These are phyloP conservation scores for Lentinula aciculospora DNA, from an alignment of 768 basidiomycete genomes.

Conservation along the genomic window DNA sequence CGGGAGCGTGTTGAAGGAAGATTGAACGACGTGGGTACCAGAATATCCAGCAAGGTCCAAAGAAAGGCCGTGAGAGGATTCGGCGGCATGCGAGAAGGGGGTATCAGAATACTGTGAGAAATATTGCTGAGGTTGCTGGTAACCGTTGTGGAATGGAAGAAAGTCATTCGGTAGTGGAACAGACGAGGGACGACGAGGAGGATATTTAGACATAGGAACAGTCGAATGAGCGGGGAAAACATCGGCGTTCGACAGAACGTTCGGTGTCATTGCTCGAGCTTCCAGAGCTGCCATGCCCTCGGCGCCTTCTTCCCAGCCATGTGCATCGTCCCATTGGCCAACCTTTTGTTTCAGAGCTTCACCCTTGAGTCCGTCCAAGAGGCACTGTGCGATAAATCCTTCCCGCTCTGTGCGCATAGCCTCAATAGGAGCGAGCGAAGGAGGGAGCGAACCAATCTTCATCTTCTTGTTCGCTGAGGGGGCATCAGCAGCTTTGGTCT, in stretches of 20 bases:
- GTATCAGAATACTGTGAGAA: slow-evolving; percentile 22
- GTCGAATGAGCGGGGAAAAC: neutral
- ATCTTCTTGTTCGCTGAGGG: neutral
- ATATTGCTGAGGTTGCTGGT: slow-evolving; percentile 1
- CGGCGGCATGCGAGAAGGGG: slow-evolving; percentile 33
- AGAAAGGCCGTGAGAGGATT: slow-evolving; percentile 33
- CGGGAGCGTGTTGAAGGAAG: slow-evolving; percentile 10
- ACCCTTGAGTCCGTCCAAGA: slow-evolving; percentile 10
- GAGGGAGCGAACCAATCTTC: slow-evolving; percentile 6
- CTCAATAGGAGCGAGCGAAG: slow-evolving; percentile 3
- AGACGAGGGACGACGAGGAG: slow-evolving; percentile 53
- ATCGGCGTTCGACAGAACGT: neutral
- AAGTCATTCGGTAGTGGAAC: slow-evolving; percentile 51
- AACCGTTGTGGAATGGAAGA: neutral
- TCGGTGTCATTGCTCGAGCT: slow-evolving; percentile 5
- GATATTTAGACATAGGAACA: slow-evolving; percentile 16
- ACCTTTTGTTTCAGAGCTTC: neutral
- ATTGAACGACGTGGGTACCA: slow-evolving; percentile 9
- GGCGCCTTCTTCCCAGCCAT: slow-evolving; percentile 1
- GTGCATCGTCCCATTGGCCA: neutral
- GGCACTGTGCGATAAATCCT: neutral
- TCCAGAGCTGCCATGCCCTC: slow-evolving; percentile 3
- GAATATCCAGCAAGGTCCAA: slow-evolving; percentile 32
- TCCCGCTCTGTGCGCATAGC: slow-evolving; percentile 4
- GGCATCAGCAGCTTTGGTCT: slow-evolving; percentile 29